phyloP scores from a whole-genome alignment of 768 basidiomycete genomes.

The Pleurotus pulmonarius region DNA sequence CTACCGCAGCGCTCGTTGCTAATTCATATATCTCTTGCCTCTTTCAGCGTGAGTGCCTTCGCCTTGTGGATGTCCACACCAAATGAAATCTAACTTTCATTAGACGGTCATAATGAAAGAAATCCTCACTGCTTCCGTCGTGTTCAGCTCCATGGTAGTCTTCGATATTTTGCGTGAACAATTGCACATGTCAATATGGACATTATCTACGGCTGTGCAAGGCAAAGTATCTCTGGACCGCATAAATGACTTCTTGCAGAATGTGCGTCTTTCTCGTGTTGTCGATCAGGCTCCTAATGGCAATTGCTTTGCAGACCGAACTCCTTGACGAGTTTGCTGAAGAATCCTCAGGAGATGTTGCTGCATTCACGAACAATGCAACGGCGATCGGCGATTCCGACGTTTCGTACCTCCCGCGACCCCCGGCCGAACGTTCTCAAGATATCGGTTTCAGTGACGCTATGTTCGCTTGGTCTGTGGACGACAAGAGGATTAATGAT shows the following conservation, averaged over 20 bases:
- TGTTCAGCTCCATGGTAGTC: slow-evolving; percentile 52
- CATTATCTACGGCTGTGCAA: slow-evolving; percentile 19
- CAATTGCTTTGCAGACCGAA: slow-evolving; percentile 32
- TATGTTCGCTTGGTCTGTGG: slow-evolving; percentile 52
- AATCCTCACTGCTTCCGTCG: slow-evolving; percentile 34
- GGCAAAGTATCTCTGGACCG: slow-evolving; percentile 67
- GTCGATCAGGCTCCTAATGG: background rate
- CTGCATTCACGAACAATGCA: background rate
- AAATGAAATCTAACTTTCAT: background rate
- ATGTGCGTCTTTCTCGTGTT: slow-evolving; percentile 19
- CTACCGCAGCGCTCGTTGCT: background rate
- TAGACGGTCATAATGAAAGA: slow-evolving; percentile 37
- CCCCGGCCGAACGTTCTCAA: slow-evolving; percentile 8
- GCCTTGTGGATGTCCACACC: background rate
- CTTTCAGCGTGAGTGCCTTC: background rate
- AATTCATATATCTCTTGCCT: background rate
- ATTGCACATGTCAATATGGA: slow-evolving; percentile 34
- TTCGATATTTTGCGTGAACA: slow-evolving; percentile 60
- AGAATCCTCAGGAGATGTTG: slow-evolving; percentile 10
- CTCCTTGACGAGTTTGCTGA: slow-evolving; percentile 38
- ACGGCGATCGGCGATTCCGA: background rate
- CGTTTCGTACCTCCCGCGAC: background rate
- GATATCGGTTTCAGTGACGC: slow-evolving; percentile 52
- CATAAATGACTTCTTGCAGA: slow-evolving; percentile 33
- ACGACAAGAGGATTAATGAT: slow-evolving; percentile 8